Percentiles rank a stretch among this genome's conserved stretches.
phyloP scores from a whole-genome alignment of 1,139 yeast genomes.

The Pichia sp. region DNA sequence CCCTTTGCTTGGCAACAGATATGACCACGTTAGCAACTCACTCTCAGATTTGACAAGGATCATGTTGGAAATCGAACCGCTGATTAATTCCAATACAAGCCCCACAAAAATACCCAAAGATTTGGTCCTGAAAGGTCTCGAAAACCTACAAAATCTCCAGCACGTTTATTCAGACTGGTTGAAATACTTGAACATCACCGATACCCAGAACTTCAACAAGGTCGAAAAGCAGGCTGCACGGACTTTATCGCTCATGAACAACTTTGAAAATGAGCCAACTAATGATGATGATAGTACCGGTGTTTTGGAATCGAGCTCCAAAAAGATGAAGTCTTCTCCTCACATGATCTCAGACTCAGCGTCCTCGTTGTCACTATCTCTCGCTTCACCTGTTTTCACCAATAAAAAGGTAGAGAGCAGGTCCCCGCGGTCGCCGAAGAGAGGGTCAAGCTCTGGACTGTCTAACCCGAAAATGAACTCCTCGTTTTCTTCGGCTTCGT shows the following conservation, averaged over 20 bases:
- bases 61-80: slow-evolving; percentile 1
- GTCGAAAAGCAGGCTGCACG: not conserved
- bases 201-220: not conserved
- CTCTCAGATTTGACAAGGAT: not conserved
- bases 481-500: slow-evolving; percentile 3
- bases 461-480: not conserved
- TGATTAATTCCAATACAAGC: not conserved
- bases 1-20: not conserved
- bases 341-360: not conserved
- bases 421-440: not conserved
- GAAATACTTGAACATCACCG: not conserved
- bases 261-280: not conserved
- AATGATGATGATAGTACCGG: not conserved
- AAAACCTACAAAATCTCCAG: not conserved
- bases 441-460: not conserved
- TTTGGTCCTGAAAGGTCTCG: not conserved
- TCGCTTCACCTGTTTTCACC: not conserved
- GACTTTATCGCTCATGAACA: not conserved
- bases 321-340: not conserved
- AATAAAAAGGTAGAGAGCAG: not conserved
- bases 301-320: not conserved
- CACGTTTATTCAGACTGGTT: slow-evolving; percentile 3
- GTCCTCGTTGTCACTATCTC: not conserved
- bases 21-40: not conserved
- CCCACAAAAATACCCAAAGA: slow-evolving; percentile 3